Percentiles rank a stretch among this genome's conserved stretches.
These are phyloP conservation scores for Jamesozyma hellenica DNA, from an alignment of 805 yeast genomes.

Conservation along the genomic window DNA sequence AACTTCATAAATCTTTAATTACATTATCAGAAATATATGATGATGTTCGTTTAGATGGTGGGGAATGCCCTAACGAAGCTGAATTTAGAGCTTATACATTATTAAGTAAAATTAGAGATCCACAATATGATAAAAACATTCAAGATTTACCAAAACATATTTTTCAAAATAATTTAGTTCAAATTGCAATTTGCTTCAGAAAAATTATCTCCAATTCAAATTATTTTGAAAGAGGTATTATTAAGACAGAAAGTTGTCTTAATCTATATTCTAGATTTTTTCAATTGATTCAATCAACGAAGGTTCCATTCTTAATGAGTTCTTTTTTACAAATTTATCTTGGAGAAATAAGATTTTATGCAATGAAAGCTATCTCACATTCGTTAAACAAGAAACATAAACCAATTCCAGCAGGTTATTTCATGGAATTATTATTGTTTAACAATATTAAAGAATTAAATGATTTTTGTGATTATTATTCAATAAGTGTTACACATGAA, in stretches of 20 bases:
- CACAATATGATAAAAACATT: conserved; percentile 69
- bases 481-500: conserved; percentile 36
- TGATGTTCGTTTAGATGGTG: conserved; percentile 64
- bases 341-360: conserved; percentile 67
- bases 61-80: conserved; percentile 70
- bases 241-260: conserved; percentile 45
- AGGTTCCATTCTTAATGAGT: conserved; percentile 56
- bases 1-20: conserved; percentile 81
- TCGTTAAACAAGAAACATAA: conserved; percentile 63
- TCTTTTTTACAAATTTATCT: conserved; percentile 73
- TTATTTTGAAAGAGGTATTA: conserved; percentile 43
- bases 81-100: conserved; percentile 87
- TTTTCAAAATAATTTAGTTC: conserved; percentile 46
- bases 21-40: conserved; percentile 80
- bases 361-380: conserved; percentile 54
- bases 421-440: conserved; percentile 52
- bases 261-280: conserved; percentile 60
- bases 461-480: conserved; percentile 55
- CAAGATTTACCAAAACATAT: conserved; percentile 57
- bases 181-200: conserved; percentile 62
- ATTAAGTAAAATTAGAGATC: conserved; percentile 69
- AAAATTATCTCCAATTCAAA: conserved; percentile 55
- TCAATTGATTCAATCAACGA: conserved; percentile 37
- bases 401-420: conserved; percentile 42
- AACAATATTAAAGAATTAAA: conserved; percentile 45